A percentile compares a stretch with the other conserved stretches of the same genome.
phyloP scores from a whole-genome alignment of 768 basidiomycete species.

The Amanita polypyramis region DNA sequence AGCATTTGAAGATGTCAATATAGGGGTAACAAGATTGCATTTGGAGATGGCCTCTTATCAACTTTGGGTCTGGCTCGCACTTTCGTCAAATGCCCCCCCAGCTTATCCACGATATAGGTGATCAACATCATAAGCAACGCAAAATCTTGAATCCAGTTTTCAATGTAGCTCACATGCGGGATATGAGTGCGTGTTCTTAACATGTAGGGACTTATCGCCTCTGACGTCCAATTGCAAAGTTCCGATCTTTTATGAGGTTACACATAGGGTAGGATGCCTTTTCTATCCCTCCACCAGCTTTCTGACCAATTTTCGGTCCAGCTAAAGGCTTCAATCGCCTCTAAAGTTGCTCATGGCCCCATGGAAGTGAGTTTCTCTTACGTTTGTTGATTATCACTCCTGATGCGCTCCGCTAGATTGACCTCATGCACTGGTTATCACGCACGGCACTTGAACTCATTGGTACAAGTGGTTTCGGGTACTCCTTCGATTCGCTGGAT shows the following conservation, averaged over 20 bases:
- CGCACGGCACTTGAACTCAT: constrained; percentile 41
- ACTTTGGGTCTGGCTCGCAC: not conserved
- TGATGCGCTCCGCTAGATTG: constrained; percentile 15
- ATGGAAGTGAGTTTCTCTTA: not conserved
- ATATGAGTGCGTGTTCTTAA: constrained; percentile 23
- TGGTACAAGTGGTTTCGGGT: constrained; percentile 36
- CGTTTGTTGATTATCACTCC: not conserved
- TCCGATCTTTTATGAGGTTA: constrained; percentile 22
- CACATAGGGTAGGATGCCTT: constrained; percentile 19
- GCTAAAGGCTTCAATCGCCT: not conserved
- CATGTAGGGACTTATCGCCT: not conserved
- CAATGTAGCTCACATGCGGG: constrained; percentile 27
- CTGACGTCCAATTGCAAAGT: constrained; percentile 11
- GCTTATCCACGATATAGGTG: constrained; percentile 25
- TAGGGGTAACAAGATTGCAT: not conserved
- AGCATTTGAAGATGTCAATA: constrained; percentile 1
- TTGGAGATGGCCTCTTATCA: not conserved
- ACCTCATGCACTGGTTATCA: constrained; percentile 24
- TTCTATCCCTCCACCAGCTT: not conserved
- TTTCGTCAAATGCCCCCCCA: constrained; percentile 11
- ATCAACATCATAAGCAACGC: constrained; percentile 29
- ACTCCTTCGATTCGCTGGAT: constrained; percentile 28
- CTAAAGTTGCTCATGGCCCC: not conserved
- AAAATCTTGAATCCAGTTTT: constrained; percentile 37
- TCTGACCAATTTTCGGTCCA: not conserved